Evolutionary conservation across 257 asterid species (phyloP).

Genomic region (Cinchona pubescens): DNA sequence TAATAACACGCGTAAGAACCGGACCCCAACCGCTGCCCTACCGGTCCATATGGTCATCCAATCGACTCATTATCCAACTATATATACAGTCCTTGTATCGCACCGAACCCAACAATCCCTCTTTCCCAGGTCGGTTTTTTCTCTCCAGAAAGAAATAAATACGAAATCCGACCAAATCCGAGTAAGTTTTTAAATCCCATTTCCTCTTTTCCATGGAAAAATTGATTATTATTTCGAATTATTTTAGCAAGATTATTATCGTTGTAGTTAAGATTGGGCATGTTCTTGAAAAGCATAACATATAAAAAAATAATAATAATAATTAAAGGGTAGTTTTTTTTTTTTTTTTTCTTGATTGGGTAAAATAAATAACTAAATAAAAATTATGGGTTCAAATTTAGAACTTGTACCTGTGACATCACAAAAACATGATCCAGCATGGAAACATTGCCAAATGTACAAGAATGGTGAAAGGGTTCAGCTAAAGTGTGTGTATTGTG

Average conservation of each 20-base stretch:
- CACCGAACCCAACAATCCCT: conserved; percentile 19
- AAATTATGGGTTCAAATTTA: conserved; percentile 60
- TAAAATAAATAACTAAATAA: too few relatives aligned
- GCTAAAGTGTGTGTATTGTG: conserved; percentile 86
- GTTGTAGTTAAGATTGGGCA: neutral
- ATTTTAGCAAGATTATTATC: neutral
- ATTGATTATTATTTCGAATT: conserved; percentile 11
- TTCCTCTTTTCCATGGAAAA: conserved; percentile 1
- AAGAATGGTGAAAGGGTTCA: conserved; percentile 79
- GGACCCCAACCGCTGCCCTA: conserved; percentile 23
- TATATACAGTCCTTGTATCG: neutral
- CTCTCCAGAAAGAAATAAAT: conserved; percentile 17
- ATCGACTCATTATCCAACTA: conserved; percentile 34
- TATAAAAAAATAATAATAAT: too few relatives aligned
- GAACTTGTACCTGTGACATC: conserved; percentile 83
- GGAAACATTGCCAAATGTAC: conserved; percentile 95
- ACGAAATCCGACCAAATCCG: conserved; percentile 27
- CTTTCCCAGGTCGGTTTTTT: conserved; percentile 44
- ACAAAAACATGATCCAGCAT: conserved; percentile 95
- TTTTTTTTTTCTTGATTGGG: too few relatives aligned
- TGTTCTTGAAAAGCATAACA: neutral
- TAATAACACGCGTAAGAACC: conserved; percentile 6
- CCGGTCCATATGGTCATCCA: conserved; percentile 57
- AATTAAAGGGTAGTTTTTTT: too few relatives aligned
- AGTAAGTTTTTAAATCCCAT: conserved; percentile 40